A percentile compares a stretch with the other conserved stretches of the same genome.
These are phyloP conservation scores for Tuber indicum DNA, from an alignment of 495 filamentous ascomycete genomes.

Conservation along the genomic window DNA sequence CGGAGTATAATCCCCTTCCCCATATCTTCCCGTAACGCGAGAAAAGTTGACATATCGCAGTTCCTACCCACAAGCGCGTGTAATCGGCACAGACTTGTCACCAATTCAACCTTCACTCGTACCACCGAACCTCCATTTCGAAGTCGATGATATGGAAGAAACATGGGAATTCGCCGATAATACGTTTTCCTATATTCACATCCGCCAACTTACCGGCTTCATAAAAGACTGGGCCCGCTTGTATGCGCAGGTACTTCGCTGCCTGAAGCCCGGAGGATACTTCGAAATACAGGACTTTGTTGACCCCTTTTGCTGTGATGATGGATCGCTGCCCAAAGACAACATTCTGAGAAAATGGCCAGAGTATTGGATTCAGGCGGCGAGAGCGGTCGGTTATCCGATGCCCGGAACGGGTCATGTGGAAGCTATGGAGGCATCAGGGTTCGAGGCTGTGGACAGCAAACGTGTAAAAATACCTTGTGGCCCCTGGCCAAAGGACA, in stretches of 20 bases:
- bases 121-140: slow-evolving; percentile 57
- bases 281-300: slow-evolving; percentile 56
- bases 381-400: slow-evolving; percentile 5
- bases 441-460: slow-evolving; percentile 46
- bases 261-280: slow-evolving; percentile 50
- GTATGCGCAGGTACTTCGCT: slow-evolving; percentile 21
- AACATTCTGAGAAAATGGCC: background rate
- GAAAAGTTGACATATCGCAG: slow-evolving; percentile 17
- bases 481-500: slow-evolving; percentile 47
- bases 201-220: slow-evolving; percentile 36
- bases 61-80: slow-evolving; percentile 47
- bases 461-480: slow-evolving; percentile 47
- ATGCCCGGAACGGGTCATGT: background rate
- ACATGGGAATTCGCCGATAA: slow-evolving; percentile 42
- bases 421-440: slow-evolving; percentile 28
- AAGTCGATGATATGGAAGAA: slow-evolving; percentile 55
- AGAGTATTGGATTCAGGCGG: background rate
- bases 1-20: slow-evolving; percentile 36
- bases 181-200: slow-evolving; percentile 45
- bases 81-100: slow-evolving; percentile 56
- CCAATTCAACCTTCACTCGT: slow-evolving; percentile 59
- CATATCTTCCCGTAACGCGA: background rate
- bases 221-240: slow-evolving; percentile 23
- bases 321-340: slow-evolving; percentile 32
- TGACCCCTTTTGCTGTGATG: slow-evolving; percentile 40